Conservation (phyloP, 2,329 filamentous ascomycete genomes). For the Simplicillium aogashimaense region DNA sequence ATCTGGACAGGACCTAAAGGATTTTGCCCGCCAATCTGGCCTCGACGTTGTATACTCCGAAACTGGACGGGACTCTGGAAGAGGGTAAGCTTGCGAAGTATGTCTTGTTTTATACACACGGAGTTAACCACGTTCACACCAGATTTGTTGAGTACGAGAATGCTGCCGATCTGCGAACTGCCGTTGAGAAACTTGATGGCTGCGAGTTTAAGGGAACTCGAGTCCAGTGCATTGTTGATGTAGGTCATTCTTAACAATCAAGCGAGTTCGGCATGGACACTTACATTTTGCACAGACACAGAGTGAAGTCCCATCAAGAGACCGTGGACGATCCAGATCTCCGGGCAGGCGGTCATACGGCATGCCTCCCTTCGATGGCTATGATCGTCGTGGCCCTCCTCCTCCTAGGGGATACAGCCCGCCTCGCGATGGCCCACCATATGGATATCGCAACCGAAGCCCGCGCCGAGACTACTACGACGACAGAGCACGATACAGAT, state of each 20-base stretch:
- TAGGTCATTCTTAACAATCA: constrained; percentile 37
- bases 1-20: constrained; percentile 93
- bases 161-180: constrained; percentile 75
- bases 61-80: constrained; percentile 82
- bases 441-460: constrained; percentile 81
- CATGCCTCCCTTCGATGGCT: constrained; percentile 63
- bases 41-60: constrained; percentile 98
- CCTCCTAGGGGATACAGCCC: constrained; percentile 78
- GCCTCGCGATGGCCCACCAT: constrained; percentile 52
- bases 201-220: constrained; percentile 85
- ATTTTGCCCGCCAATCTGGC: constrained; percentile 94
- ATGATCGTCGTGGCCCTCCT: constrained; percentile 67
- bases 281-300: constrained; percentile 48
- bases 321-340: constrained; percentile 71
- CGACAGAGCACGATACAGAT: constrained; percentile 70
- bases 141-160: constrained; percentile 99
- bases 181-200: constrained; percentile 89
- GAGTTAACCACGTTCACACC: constrained; percentile 8
- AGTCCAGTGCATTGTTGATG: constrained; percentile 81
- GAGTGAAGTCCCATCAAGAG: constrained; percentile 62
- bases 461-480: constrained; percentile 83
- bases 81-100: constrained; percentile 56
- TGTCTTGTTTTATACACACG: too few relatives aligned
- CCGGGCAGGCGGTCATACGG: constrained; percentile 56
- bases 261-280: not conserved